Conservation (phyloP, 495 filamentous ascomycete species). For the Penicillium argentinense region DNA sequence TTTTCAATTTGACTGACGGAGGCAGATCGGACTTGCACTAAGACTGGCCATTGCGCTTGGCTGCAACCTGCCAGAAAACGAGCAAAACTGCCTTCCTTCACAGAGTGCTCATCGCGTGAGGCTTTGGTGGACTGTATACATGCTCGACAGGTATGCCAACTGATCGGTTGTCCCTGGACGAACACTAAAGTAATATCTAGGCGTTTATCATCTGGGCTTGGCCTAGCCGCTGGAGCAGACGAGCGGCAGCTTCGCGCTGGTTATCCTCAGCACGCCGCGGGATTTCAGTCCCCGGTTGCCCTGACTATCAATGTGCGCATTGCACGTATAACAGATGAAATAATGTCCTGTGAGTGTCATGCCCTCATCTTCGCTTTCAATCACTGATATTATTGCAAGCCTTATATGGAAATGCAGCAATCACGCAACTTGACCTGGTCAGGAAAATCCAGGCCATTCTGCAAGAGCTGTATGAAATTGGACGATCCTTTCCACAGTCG, state of each 20-base stretch:
- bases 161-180: too few relatives aligned
- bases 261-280: slow-evolving; percentile 14
- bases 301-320: slow-evolving; percentile 24
- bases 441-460: slow-evolving; percentile 17
- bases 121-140: slow-evolving; percentile 29
- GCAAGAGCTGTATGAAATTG: slow-evolving; percentile 20
- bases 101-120: slow-evolving; percentile 19
- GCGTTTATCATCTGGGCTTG: slow-evolving; percentile 23
- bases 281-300: slow-evolving; percentile 22
- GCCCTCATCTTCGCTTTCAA: neutral
- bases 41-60: slow-evolving; percentile 24
- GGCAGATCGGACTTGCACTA: slow-evolving; percentile 21
- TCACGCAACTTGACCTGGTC: slow-evolving; percentile 21
- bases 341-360: slow-evolving; percentile 22
- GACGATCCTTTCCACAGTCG: slow-evolving; percentile 14
- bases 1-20: neutral
- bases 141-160: slow-evolving; percentile 19
- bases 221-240: slow-evolving; percentile 24
- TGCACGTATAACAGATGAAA: slow-evolving; percentile 23
- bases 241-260: slow-evolving; percentile 19
- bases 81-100: slow-evolving; percentile 20
- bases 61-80: slow-evolving; percentile 14
- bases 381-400: neutral
- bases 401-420: slow-evolving; percentile 22
- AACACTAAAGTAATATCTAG: too few relatives aligned